Percentiles rank a stretch among this genome's conserved stretches.
Evolutionary conservation across 2,329 filamentous ascomycete species (phyloP).

Genomic region (Cladophialophora immunda): DNA sequence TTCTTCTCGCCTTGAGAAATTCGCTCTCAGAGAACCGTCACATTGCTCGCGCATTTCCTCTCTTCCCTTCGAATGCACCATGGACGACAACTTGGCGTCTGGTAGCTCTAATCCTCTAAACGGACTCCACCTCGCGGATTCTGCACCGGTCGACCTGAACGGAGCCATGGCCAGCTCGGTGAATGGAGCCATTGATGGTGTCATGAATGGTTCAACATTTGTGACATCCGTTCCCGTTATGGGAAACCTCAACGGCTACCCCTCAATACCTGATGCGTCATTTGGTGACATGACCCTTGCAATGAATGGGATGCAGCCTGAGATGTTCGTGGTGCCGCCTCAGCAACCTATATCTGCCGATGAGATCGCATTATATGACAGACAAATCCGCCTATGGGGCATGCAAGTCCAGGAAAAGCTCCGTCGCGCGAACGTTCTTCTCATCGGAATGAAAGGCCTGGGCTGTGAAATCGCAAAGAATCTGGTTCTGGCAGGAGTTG

Average conservation of each 20-base stretch:
- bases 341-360: conserved; percentile 62
- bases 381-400: conserved; percentile 96
- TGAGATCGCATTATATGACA: conserved; percentile 96
- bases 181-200: conserved; percentile 8
- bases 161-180: neutral
- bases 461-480: conserved; percentile 98
- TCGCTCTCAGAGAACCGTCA: neutral
- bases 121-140: conserved; percentile 4
- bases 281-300: conserved; percentile 26
- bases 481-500: conserved; percentile 90
- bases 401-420: conserved; percentile 93
- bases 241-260: conserved; percentile 25
- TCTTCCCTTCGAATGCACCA: conserved; percentile 7
- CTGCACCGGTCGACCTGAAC: conserved; percentile 3
- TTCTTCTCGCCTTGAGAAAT: no score
- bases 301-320: conserved; percentile 26
- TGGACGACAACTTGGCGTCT: conserved; percentile 27
- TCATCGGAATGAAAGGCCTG: conserved; percentile 86
- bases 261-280: conserved; percentile 19
- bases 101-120: conserved; percentile 12
- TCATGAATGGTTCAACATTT: conserved; percentile 16
- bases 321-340: conserved; percentile 27
- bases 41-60: neutral
- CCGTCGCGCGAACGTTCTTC: conserved; percentile 84
- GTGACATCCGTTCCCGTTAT: conserved; percentile 18